Base-by-base conservation (phyloP, 2,329 filamentous ascomycete genomes). In the Verticillium alfalfae region DNA sequence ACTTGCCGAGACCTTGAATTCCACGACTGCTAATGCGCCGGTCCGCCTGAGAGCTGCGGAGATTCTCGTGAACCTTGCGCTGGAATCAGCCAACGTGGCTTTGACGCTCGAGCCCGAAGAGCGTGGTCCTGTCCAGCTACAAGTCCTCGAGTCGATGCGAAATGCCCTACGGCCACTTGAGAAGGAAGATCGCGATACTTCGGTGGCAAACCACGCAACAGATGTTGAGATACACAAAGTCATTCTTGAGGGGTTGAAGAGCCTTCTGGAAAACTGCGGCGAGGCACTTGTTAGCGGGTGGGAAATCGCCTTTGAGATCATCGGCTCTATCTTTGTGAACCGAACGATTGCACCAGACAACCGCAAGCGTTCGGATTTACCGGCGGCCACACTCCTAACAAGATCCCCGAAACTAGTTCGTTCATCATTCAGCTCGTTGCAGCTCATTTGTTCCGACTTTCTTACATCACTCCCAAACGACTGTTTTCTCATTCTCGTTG, bases 381-480 rank as follows among this genome's bases (percentile, higher is more conserved):
- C 72, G 57, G 69, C 73, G 2, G 71, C 71, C 2, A 68, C 72
- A 0, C 73, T 86, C 1, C 77, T 75, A 37, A 87, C 84, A 7
- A 78, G 83, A 57, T 94, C 93, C 13, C 82, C 87, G 55, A 89
- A 88, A 66, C 83, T 98, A 26, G 90, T 97, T 59, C 86, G 93
- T 64, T 89, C 92, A 16, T 91, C 94, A 0, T 99, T 99, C 73
- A 90, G 87, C 66, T 96, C 93, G 2, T 80, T 96, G 13, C 92
- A 98, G 72, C 85, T 99, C 3, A 90, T 99, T 56, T 96, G 93
- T 73, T 97, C 95, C 0, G 95, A 99, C 73, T 99, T 99, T 70
- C 77, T 99, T 38, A 83, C 88, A 15, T 87, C 90, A 7, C 82
- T 88, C 61, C 90, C 86, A 56, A 87, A 85, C 72, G 84, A 80